A percentile compares a stretch with the other conserved stretches of the same genome.
Conservation (phyloP, 306 rosid species). For the Betula pendula region DNA sequence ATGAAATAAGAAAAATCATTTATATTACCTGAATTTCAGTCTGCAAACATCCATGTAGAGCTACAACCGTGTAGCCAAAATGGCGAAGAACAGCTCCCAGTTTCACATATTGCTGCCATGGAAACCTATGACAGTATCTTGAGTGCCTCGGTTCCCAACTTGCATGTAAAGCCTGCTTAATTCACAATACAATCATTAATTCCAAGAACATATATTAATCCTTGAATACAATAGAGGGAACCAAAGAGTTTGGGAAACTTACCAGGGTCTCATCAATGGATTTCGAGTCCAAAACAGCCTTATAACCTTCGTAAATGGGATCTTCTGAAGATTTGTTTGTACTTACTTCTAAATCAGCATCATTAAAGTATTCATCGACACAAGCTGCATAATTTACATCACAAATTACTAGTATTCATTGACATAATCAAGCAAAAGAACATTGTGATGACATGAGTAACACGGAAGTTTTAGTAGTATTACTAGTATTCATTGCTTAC, state of each 20-base stretch:
- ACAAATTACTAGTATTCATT: constrained; percentile 10
- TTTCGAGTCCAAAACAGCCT: constrained; percentile 91
- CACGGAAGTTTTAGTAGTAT: not conserved
- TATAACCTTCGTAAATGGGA: constrained; percentile 74
- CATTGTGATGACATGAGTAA: not conserved
- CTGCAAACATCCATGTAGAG: constrained; percentile 84
- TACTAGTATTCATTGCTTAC: not conserved
- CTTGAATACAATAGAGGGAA: constrained; percentile 16
- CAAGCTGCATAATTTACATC: constrained; percentile 59
- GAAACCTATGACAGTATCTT: constrained; percentile 68
- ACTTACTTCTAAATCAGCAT: constrained; percentile 41
- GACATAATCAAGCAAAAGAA: constrained; percentile 19
- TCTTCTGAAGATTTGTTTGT: constrained; percentile 42
- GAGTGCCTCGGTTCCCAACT: constrained; percentile 99
- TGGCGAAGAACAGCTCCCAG: constrained; percentile 89
- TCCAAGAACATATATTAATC: not conserved
- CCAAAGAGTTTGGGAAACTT: constrained; percentile 12
- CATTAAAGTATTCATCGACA: constrained; percentile 76
- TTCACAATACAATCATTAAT: constrained; percentile 14
- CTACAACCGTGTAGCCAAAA: constrained; percentile 89
- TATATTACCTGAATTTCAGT: constrained; percentile 80
- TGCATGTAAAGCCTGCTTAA: constrained; percentile 76
- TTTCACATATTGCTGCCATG: constrained; percentile 92
- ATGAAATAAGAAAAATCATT: not conserved
- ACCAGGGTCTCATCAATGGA: constrained; percentile 84